Conservation (phyloP, 2,329 filamentous ascomycete genomes). For the Exserohilum rostratum region DNA sequence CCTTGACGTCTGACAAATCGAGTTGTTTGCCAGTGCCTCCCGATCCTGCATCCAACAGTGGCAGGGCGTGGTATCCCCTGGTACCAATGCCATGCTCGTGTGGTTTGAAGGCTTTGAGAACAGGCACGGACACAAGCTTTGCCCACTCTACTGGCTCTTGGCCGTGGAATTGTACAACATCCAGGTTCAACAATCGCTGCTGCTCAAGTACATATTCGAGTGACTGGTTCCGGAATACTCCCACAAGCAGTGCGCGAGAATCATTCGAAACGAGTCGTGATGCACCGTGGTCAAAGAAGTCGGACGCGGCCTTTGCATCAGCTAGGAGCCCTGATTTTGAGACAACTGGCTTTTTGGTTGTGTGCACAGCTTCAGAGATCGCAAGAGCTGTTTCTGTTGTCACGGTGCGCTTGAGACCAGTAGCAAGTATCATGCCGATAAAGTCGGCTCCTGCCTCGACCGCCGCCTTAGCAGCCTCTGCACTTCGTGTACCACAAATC, state of each 20-base stretch:
- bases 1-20: slow-evolving; percentile 72
- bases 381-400: slow-evolving; percentile 76
- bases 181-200: slow-evolving; percentile 76
- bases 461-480: slow-evolving; percentile 79
- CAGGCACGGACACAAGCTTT: slow-evolving; percentile 84
- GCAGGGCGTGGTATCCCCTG: slow-evolving; percentile 81
- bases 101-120: slow-evolving; percentile 84
- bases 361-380: slow-evolving; percentile 80
- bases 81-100: slow-evolving; percentile 72
- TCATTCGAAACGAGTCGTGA: slow-evolving; percentile 55
- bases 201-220: slow-evolving; percentile 80
- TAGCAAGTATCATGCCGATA: slow-evolving; percentile 89
- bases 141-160: slow-evolving; percentile 93
- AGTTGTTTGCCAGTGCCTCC: slow-evolving; percentile 82
- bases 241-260: slow-evolving; percentile 78
- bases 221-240: slow-evolving; percentile 92
- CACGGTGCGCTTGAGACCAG: slow-evolving; percentile 79
- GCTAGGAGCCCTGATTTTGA: slow-evolving; percentile 30
- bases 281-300: slow-evolving; percentile 72
- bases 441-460: slow-evolving; percentile 88
- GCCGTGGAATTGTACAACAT: slow-evolving; percentile 92
- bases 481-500: slow-evolving; percentile 88
- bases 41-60: slow-evolving; percentile 84
- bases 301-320: slow-evolving; percentile 54
- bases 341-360: slow-evolving; percentile 47